Conservation (phyloP, 257 asterid species). For the Vinca minor region DNA sequence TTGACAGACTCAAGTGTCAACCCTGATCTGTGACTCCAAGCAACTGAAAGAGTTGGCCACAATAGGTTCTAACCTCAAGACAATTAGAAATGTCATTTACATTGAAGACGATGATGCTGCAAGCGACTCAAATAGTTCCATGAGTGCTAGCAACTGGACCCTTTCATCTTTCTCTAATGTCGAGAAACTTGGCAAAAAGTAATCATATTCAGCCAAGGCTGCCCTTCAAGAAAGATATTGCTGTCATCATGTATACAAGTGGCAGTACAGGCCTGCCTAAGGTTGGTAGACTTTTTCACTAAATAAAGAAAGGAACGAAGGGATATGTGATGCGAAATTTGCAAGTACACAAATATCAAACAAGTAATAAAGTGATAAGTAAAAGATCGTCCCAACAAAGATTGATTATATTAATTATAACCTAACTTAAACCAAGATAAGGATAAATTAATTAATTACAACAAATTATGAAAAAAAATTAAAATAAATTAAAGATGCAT, state of each 20-base stretch:
- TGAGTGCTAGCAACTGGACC: conserved; percentile 39
- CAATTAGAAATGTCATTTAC: conserved; percentile 49
- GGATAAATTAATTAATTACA: too few species aligned
- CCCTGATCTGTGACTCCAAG: conserved; percentile 71
- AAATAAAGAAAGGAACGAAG: too few species aligned
- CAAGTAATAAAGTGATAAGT: too few species aligned
- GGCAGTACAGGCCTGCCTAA: conserved; percentile 94
- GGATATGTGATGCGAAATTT: too few species aligned
- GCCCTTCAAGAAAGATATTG: conserved; percentile 71
- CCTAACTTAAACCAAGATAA: too few species aligned
- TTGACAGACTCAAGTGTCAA: conserved; percentile 78
- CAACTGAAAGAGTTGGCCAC: conserved; percentile 67
- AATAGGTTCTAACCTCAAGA: conserved; percentile 49
- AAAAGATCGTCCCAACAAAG: too few species aligned
- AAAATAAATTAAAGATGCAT: too few species aligned
- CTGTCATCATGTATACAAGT: conserved; percentile 93
- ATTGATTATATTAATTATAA: too few species aligned
- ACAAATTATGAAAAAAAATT: too few species aligned
- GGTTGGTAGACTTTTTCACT: conserved; percentile 34
- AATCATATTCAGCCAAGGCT: conserved; percentile 43
- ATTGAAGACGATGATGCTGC: conserved; percentile 54
- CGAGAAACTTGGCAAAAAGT: conserved; percentile 62
- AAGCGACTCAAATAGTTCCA: conserved; percentile 27
- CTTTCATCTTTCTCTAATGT: conserved; percentile 56
- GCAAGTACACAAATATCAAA: too few species aligned